A percentile compares a stretch with the other conserved stretches of the same genome.
Evolutionary conservation across 202 grass and related monocot species (phyloP).

Genomic region (Alloteropsis angusta): DNA sequence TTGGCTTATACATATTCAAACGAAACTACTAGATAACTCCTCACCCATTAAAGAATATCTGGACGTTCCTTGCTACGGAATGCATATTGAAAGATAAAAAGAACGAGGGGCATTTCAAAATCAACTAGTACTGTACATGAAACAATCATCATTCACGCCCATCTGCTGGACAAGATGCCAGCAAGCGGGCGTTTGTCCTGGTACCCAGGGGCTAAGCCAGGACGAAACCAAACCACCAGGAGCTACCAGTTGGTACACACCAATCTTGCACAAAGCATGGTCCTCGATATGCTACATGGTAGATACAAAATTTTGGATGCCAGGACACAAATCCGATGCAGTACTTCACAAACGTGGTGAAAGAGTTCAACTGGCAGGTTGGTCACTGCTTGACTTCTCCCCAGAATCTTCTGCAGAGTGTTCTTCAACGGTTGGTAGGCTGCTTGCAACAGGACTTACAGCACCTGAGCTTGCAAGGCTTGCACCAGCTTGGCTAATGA

Average conservation of each 20-base stretch:
- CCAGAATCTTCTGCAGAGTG: constrained; percentile 4
- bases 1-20: too few relatives aligned
- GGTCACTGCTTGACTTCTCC: constrained; percentile 25
- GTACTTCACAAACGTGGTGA: neutral
- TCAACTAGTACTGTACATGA: too few relatives aligned
- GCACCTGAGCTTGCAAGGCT: constrained; percentile 28
- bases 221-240: constrained; percentile 7
- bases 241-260: neutral
- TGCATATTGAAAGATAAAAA: too few relatives aligned
- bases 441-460: neutral
- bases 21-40: too few relatives aligned
- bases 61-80: too few relatives aligned
- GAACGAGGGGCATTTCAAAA: too few relatives aligned
- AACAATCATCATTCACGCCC: neutral
- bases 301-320: constrained; percentile 10
- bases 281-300: neutral
- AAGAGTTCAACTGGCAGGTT: constrained; percentile 17
- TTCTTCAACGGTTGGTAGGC: constrained; percentile 27
- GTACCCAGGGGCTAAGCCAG: neutral
- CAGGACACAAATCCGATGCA: neutral
- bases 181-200: neutral
- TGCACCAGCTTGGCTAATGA: neutral
- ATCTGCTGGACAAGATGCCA: neutral
- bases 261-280: neutral
- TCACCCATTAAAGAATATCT: too few relatives aligned